Base-by-base conservation (phyloP, 2,329 filamentous ascomycete species). In the Talaromyces verruculosus region DNA sequence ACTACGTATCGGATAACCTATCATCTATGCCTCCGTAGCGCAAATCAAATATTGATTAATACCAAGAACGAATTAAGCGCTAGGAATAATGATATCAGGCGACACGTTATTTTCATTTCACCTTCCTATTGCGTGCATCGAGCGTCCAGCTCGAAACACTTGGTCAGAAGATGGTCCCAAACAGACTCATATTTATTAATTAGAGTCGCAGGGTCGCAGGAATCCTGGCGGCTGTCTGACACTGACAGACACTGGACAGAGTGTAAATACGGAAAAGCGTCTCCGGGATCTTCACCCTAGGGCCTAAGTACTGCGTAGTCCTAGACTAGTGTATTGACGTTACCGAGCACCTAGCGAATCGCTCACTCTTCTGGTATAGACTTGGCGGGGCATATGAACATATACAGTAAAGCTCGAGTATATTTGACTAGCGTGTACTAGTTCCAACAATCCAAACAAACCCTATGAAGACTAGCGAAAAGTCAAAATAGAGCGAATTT, bases 121-220 rank as follows among this genome's bases (percentile, higher is more conserved):
- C 53, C 53, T 57, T 37, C 53, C 53, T 57, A 57, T 37, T 39
- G n/a, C 53, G 53, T 22, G 33, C n/a, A 57, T 22, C 8, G n/a
- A 37, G 1, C 39, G 15, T 15, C 25, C 53, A 25, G 33, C 53
- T 25, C 28, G 49, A 33, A 53, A 33, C 49, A n/a, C 49, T 53
- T 53, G 15, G 25, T n/a, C 47, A 28, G 45, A 49, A 22, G 17
- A 17, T 30, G 25, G 22, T 13, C 22, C n/a, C 47, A 51, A 51
- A 51, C 25, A 28, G 47, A 30, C 47, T 51, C 47, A 51, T 15
- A 25, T 3, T 25, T 25, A 4, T 22, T 22, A 22, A 22, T 22
- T 22, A 47, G 17, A 33, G 6, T 8, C 19, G n/a, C 19, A 47
- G 10, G n/a, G 30, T 33, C 30, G 2, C 8, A 33, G 30, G 15